Base-by-base conservation (phyloP, 2,329 filamentous ascomycete genomes). In the Cordyceps cicadae region DNA sequence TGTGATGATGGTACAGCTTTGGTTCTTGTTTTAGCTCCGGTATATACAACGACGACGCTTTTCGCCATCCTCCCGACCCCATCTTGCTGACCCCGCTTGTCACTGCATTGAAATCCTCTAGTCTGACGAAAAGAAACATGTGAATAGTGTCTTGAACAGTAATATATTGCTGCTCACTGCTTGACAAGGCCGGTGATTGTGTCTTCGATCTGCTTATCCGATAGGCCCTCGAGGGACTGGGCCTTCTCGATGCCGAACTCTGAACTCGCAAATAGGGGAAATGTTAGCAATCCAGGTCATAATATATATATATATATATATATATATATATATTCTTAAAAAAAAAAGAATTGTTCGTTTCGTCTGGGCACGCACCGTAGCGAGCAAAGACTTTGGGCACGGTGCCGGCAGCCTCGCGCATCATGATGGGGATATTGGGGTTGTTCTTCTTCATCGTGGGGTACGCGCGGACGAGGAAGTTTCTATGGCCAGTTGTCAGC, bases 361-460 rank as follows among this genome's bases (percentile, higher is more conserved):
- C 11, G 41, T 12, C 9, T 3, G 8, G 29, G 19, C 24, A 39
- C 71, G 64, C 76, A 96, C 91, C 93, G 74, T 95, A 99, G 86
- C 94, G 84, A 67, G 93, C 92, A 76, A 88, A 97, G 65, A 99
- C 85, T 75, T 86, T 88, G 65, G 94, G 93, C 73, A 89, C 79
- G 59, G 90, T 90, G 70, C 90, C 91, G 68, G 85, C 79, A 58
- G 93, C 94, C 81, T 97, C 94, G 72, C 94, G 90, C 71, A 99
- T 87, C 81, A 99, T 81, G 76, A 99, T 97, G 59, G 94, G 94
- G 54, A 84, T 92, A 76, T 89, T 81, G 61, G 94, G 94, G 80
- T 99, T 99, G 83, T 93, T 90, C 82, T 96, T 95, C 86, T 99
- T 99, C 93, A 99, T 97, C 63, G 90, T 94, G 52, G 94, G 94